phyloP scores from a whole-genome alignment of 2,329 filamentous ascomycete species.

The Ophiostoma angusticollis region DNA sequence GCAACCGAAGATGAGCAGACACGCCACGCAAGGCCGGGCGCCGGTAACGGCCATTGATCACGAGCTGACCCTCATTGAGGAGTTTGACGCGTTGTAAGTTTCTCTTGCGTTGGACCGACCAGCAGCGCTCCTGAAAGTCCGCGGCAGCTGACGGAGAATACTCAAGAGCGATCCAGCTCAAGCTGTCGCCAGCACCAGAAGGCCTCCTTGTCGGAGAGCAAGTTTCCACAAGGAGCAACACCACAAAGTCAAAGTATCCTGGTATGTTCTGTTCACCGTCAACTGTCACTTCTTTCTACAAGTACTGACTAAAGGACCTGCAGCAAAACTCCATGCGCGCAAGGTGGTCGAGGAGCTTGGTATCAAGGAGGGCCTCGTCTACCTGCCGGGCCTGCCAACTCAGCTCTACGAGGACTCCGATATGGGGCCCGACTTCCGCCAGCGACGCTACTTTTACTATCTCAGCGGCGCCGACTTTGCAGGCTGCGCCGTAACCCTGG shows the following conservation, averaged over 20 bases:
- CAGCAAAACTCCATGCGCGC: constrained; percentile 44
- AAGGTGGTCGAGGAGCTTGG: constrained; percentile 41
- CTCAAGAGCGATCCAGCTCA: constrained; percentile 28
- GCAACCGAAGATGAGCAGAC: constrained; percentile 2
- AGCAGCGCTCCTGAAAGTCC: too few relatives aligned
- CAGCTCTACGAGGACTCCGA: constrained; percentile 46
- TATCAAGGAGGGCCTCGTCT: constrained; percentile 38
- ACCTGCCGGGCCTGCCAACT: constrained; percentile 39
- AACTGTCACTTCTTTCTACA: too few relatives aligned
- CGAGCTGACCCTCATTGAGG: constrained; percentile 34
- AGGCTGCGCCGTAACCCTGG: constrained; percentile 44
- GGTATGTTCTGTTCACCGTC: constrained; percentile 18
- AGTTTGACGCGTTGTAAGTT: constrained; percentile 41
- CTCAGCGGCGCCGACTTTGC: constrained; percentile 41
- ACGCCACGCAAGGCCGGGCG: not conserved
- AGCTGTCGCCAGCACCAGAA: constrained; percentile 8
- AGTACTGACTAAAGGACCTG: too few relatives aligned
- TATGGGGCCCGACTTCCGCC: constrained; percentile 40
- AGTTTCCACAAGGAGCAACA: too few relatives aligned
- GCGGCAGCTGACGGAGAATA: not conserved
- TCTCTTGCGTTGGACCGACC: too few relatives aligned
- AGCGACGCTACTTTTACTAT: constrained; percentile 50
- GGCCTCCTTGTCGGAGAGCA: not conserved
- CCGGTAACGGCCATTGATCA: constrained; percentile 21
- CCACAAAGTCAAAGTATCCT: constrained; percentile 20